Base-by-base conservation (phyloP, 2,329 filamentous ascomycete species). In the Ceratocystis cubensis region DNA sequence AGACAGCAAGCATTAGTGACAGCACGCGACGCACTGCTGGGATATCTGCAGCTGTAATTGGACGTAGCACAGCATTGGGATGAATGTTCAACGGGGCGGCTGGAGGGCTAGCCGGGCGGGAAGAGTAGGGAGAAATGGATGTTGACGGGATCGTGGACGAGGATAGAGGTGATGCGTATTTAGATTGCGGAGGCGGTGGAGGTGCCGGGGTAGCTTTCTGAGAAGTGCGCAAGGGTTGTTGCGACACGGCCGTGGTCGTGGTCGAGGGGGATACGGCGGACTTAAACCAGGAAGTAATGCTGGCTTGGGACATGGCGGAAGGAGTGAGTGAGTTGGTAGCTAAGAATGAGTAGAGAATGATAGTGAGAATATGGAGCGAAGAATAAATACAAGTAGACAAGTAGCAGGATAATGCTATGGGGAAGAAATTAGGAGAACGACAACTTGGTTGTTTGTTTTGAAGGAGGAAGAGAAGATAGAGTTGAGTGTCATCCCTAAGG, bases 281-380 rank as follows among this genome's bases (percentile, higher is more conserved):
- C 66, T 76, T 75, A 73, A 87, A 86, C 76, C 87, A 87, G 65
- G 82, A 85, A 65, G 80, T 81, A 71, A 87, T 86, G 59, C 84
- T 85, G 48, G 80, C 75, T 72, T 85, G 81, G 28, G 75, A 77
- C 77, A 79, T 79, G 70, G 67, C 71, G 68, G 64, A 41, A 56
- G 22, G 41, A 7, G 17, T 28, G n/a, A 22, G n/a, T 6, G 50
- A 30, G 50, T 8, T 53, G 13, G 48, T 22, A 53, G 48, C 6
- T 20, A 22, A 20, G 48, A n/a, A 20, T 53, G 48, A 41, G 37
- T 15, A 41, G 37, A 41, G 3, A 41, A 41, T 41, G 37, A 41
- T 41, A 15, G 10, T 41, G 46, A 22, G 17, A 17, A 48, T n/a
- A 48, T 48, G 46, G 46, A 48, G 17, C 17, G 46, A 48, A 20